phyloP scores from a whole-genome alignment of 352 stramenopile genomes.

The Aphanomyces euteiches region DNA sequence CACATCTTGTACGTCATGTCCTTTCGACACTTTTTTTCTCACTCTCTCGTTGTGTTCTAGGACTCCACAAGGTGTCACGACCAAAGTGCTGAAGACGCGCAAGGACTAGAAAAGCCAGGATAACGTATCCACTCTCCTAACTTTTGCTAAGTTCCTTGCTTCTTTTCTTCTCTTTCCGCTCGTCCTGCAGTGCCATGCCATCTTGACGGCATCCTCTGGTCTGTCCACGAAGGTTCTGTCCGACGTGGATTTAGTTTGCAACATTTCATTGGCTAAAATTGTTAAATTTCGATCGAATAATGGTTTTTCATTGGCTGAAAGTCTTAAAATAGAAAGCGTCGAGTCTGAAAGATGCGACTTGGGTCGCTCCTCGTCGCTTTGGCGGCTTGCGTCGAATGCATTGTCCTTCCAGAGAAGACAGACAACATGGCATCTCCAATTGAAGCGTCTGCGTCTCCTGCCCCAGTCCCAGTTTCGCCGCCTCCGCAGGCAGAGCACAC shows the following conservation, averaged over 20 bases:
- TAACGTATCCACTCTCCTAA: no score
- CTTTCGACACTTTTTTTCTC: no score
- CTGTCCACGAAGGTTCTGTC: no score
- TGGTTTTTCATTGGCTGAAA: slow-evolving; percentile 6
- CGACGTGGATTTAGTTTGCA: not conserved
- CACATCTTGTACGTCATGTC: slow-evolving; percentile 90
- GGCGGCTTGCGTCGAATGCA: not conserved
- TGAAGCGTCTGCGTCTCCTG: not conserved
- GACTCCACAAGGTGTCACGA: slow-evolving; percentile 76
- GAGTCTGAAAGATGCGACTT: not conserved
- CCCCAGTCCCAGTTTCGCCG: not conserved
- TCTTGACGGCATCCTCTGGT: no score
- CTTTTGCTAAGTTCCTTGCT: no score
- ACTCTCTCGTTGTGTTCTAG: not conserved
- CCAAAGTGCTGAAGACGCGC: slow-evolving; percentile 76
- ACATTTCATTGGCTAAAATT: slow-evolving; percentile 3
- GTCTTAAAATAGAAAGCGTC: not conserved
- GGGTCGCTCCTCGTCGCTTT: not conserved
- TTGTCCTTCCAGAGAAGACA: slow-evolving; percentile 12
- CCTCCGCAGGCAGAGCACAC: not conserved
- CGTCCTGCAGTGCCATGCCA: no score
- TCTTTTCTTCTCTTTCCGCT: no score
- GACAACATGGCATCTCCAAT: not conserved
- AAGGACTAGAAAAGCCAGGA: slow-evolving; percentile 51
- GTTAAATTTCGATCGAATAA: not conserved